These are phyloP conservation scores for Salix viminalis DNA, from an alignment of 345 rosid species.

Conservation along the genomic window DNA sequence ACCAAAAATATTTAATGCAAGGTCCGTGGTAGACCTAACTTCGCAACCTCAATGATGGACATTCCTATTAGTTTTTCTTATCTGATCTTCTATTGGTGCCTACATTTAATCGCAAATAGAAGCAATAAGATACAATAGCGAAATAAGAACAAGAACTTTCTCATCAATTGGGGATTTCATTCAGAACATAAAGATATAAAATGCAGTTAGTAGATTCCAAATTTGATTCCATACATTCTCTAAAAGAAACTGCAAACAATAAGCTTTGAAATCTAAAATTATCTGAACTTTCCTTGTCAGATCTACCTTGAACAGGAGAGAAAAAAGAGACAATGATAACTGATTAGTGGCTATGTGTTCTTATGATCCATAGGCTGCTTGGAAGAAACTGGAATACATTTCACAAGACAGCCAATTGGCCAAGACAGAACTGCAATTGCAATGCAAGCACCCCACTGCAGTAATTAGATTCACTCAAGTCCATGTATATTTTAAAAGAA, in stretches of 20 bases:
- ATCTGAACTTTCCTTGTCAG: background rate
- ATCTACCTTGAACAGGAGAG: background rate
- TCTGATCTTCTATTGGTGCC: background rate
- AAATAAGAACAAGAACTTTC: background rate
- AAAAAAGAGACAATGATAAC: background rate
- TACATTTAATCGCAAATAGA: background rate
- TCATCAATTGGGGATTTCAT: background rate
- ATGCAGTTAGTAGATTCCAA: background rate
- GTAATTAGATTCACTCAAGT: background rate
- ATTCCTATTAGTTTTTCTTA: background rate
- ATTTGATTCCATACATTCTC: background rate
- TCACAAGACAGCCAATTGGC: slow-evolving; percentile 13
- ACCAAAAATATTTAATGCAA: too few species aligned
- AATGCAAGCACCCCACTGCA: slow-evolving; percentile 14
- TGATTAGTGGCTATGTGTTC: background rate
- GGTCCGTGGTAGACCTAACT: background rate
- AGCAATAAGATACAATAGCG: background rate
- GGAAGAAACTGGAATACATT: slow-evolving; percentile 18
- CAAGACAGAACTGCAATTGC: slow-evolving; percentile 15
- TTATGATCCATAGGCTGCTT: background rate
- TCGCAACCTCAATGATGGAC: background rate
- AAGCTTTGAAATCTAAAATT: background rate
- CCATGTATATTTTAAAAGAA: background rate
- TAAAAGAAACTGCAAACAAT: background rate
- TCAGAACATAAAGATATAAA: background rate